Percentiles rank a stretch among this genome's conserved stretches.
Conservation (phyloP, 2,329 filamentous ascomycete genomes). For the Colletotrichum melonis region DNA sequence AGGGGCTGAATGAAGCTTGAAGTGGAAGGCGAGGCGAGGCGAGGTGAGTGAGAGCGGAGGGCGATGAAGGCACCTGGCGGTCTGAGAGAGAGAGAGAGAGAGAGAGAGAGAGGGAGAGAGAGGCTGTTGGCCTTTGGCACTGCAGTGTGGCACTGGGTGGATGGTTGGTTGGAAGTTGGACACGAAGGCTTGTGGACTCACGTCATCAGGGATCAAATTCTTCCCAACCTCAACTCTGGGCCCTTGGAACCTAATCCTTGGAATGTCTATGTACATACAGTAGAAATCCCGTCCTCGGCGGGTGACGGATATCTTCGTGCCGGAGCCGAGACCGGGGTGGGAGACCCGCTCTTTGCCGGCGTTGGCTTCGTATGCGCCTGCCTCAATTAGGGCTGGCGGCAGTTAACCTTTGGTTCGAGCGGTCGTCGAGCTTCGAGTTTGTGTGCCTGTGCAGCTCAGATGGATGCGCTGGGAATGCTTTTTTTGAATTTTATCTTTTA, state of each 20-base stretch:
- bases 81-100: neutral
- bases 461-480: neutral
- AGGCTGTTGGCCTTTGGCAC: neutral
- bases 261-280: too few relatives aligned
- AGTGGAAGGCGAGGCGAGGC: conserved; percentile 1
- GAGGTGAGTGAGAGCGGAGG: neutral
- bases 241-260: neutral
- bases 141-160: neutral
- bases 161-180: neutral
- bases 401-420: neutral
- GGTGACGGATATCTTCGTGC: neutral
- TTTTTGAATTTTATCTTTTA: too few relatives aligned
- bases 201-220: conserved; percentile 18
- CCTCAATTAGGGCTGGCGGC: neutral
- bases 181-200: neutral
- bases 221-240: neutral
- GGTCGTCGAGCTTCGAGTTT: neutral
- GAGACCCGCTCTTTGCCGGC: conserved; percentile 28
- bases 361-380: conserved; percentile 3
- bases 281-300: too few relatives aligned
- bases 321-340: conserved; percentile 25
- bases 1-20: neutral
- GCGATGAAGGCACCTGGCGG: neutral
- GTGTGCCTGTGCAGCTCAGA: neutral
- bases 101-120: neutral